Conservation (phyloP, 306 rosid genomes). For the Citrullus colocynthis region DNA sequence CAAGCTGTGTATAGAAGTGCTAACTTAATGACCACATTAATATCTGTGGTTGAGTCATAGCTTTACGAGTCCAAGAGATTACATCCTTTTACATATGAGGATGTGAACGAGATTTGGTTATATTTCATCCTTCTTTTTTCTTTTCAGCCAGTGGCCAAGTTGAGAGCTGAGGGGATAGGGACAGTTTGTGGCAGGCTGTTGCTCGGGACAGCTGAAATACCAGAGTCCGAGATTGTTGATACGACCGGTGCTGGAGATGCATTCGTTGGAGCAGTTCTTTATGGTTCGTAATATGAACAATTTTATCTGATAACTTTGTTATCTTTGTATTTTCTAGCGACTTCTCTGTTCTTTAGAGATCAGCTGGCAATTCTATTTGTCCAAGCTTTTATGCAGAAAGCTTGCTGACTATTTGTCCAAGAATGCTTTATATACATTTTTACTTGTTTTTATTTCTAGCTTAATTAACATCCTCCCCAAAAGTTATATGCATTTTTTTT, state of each 20-base stretch:
- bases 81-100: not conserved
- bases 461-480: not conserved
- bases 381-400: not conserved
- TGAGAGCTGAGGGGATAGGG: conserved; percentile 76
- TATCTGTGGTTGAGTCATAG: not conserved
- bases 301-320: too few relatives aligned
- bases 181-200: conserved; percentile 52
- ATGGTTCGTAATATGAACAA: conserved; percentile 26
- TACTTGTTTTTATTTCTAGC: not conserved
- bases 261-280: conserved; percentile 87
- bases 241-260: conserved; percentile 99
- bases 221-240: conserved; percentile 63
- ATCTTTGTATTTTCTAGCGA: not conserved
- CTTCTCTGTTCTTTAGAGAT: not conserved
- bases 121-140: not conserved
- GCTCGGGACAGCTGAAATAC: conserved; percentile 81
- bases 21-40: not conserved
- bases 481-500: not conserved
- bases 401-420: not conserved
- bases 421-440: not conserved
- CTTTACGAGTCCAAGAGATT: not conserved
- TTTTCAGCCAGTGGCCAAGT: conserved; percentile 51
- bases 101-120: not conserved
- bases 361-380: not conserved
- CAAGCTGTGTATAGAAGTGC: not conserved